phyloP scores from a whole-genome alignment of 495 filamentous ascomycete genomes.

The Lepraria neglecta region DNA sequence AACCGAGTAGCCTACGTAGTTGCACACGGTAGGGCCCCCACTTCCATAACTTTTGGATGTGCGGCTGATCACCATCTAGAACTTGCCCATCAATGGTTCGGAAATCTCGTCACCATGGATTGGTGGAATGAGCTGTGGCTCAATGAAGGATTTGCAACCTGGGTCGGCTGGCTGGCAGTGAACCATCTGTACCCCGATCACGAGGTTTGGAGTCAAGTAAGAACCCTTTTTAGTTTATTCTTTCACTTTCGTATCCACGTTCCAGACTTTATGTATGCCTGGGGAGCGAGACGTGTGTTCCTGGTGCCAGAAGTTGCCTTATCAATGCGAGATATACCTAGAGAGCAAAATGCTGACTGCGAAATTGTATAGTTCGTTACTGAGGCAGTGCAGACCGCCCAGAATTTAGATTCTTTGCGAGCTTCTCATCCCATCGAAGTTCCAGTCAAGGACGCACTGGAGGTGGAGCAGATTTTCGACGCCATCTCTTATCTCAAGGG shows the following conservation, averaged over 20 bases:
- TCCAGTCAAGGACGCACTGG: conserved; percentile 77
- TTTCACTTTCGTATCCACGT: no score
- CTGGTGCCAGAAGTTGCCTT: no score
- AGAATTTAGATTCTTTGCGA: conserved; percentile 78
- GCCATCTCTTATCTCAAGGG: conserved; percentile 94
- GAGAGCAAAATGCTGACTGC: conserved; percentile 81
- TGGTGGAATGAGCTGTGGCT: conserved; percentile 97
- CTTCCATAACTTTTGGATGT: no score
- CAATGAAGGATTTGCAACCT: conserved; percentile 95
- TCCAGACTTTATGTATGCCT: no score
- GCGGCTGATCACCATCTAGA: conserved; percentile 53
- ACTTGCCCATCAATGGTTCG: conserved; percentile 97
- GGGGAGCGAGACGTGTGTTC: no score
- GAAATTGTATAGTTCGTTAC: conserved; percentile 57
- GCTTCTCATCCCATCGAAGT: conserved; percentile 94
- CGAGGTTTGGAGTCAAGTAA: conserved; percentile 64
- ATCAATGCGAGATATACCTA: conserved; percentile 47
- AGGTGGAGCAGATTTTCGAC: conserved; percentile 89
- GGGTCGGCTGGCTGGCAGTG: conserved; percentile 92
- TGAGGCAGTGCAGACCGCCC: conserved; percentile 86
- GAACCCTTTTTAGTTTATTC: no score
- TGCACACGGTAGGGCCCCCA: no score
- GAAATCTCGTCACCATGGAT: conserved; percentile 76
- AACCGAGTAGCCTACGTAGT: conserved; percentile 93
- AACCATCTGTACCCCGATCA: conserved; percentile 90